phyloP scores from a whole-genome alignment of 2,329 filamentous ascomycete genomes.

The Alternaria solani region DNA sequence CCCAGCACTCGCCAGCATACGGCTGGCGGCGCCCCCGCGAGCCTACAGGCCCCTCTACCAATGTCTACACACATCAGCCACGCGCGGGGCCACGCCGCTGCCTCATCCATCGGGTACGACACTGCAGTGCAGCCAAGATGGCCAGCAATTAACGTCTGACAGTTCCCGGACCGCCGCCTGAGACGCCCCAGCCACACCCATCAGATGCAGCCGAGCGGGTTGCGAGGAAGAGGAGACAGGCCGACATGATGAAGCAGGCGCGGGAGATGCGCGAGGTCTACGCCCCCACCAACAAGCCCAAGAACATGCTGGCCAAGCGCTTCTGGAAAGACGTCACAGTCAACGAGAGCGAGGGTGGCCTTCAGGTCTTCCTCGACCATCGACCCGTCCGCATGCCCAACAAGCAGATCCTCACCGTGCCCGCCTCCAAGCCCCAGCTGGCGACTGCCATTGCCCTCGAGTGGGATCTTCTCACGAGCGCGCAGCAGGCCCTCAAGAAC shows the following conservation, averaged over 20 bases:
- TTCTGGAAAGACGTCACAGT: conserved; percentile 91
- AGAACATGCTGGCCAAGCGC: conserved; percentile 68
- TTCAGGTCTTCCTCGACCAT: conserved; percentile 76
- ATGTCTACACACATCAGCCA: conserved; percentile 54
- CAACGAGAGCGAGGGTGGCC: conserved; percentile 64
- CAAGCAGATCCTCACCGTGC: conserved; percentile 75
- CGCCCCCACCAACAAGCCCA: conserved; percentile 51
- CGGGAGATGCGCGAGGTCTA: conserved; percentile 53
- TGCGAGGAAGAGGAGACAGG: conserved; percentile 60
- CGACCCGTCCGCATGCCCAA: conserved; percentile 80
- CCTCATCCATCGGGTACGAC: conserved; percentile 58
- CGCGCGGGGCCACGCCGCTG: conserved; percentile 62
- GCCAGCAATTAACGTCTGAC: conserved; percentile 6
- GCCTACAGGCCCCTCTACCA: conserved; percentile 37
- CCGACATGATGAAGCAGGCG: conserved; percentile 57
- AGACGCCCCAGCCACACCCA: conserved; percentile 60
- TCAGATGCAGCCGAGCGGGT: conserved; percentile 59
- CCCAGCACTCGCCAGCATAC: conserved; percentile 34
- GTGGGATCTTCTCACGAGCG: conserved; percentile 86
- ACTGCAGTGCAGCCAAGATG: background rate
- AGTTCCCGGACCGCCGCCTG: conserved; percentile 67
- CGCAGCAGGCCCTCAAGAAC: conserved; percentile 82
- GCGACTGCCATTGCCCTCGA: conserved; percentile 87
- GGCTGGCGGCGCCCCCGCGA: conserved; percentile 26
- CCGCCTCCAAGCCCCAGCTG: conserved; percentile 78